Evolutionary conservation across 768 basidiomycete genomes (phyloP), one percentile per base, ranked within the genome.

Genomic region (Boletus barrowsii): DNA sequence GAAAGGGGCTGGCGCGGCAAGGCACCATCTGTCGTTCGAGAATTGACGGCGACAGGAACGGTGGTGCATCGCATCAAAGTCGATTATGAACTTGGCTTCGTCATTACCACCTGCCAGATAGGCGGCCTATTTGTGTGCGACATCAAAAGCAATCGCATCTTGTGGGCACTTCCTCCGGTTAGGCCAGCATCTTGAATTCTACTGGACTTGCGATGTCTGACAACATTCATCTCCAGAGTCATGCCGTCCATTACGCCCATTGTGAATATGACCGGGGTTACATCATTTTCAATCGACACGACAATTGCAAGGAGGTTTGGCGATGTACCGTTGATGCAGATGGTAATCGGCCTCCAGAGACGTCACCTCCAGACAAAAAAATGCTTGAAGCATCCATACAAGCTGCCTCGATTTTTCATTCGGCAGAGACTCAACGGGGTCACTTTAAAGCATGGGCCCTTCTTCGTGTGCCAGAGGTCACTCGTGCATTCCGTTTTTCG

Each of bases 31-130:
- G 57, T 58, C 4, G 62, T 72, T 14, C 75, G 67, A 20, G 54
- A 69, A n/a, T 67, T 79, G 36, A 57, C 63, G 1, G 53, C 65
- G 9, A 60, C 73, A 7, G 73, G 77, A 20, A 57, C 59, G 24
- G 61, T 65, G 5, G 82, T 88, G 0, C 88, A 91, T 68, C 82
- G 88, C 8, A 83, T 91, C 71, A 92, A 92, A 69, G 78, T 87
- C 20, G 90, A 93, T 53, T 82, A 87, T 60, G 68, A 74, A 32
- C 75, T 74, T 10, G 80, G 82, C 4, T 74, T 86, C 22, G 71
- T 86, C 47, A 79, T 91, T 40, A 78, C 79, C 4, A 89, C 88
- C 0, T 74, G 74, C 41, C 65, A 66, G 7, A 54, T 57, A 10
- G 87, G 87, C 0, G 87, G 87, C 0, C 61, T 92, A 10, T 57